phyloP scores from a whole-genome alignment of 805 yeast species.

The Suhomyces xylopsoci region DNA sequence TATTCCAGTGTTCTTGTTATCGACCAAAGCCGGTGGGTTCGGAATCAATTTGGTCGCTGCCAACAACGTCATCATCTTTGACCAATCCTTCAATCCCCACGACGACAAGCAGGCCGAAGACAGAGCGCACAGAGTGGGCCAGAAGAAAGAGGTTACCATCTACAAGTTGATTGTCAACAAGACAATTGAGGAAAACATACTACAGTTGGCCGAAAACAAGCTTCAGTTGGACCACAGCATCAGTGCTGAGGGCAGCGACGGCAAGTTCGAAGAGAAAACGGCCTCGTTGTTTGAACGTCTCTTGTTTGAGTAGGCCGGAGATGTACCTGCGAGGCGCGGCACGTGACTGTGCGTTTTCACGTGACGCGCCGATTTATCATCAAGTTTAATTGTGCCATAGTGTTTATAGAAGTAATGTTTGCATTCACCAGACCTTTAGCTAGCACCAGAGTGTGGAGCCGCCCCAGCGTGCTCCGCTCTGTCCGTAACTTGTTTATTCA shows the following conservation, averaged over 20 bases:
- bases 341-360: no score
- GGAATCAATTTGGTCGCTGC: conserved; percentile 97
- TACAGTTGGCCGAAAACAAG: conserved; percentile 83
- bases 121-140: conserved; percentile 97
- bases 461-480: neutral
- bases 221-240: conserved; percentile 76
- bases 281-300: conserved; percentile 50
- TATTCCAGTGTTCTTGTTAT: conserved; percentile 81
- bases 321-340: neutral
- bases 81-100: conserved; percentile 95
- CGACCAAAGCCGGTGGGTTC: conserved; percentile 98
- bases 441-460: neutral
- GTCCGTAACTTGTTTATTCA: conserved; percentile 58
- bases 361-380: neutral
- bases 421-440: neutral
- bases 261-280: conserved; percentile 50
- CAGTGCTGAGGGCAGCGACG: conserved; percentile 42
- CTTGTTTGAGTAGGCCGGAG: conserved; percentile 25
- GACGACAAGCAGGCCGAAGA: conserved; percentile 99
- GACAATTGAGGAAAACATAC: conserved; percentile 87
- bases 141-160: conserved; percentile 78
- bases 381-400: neutral
- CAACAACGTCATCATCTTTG: conserved; percentile 85
- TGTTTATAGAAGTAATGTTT: neutral
- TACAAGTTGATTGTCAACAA: conserved; percentile 66